Evolutionary conservation across 2,329 filamentous ascomycete species (phyloP), one percentile per base, ranked within the genome.

Genomic region (Tolypocladium cylindrosporum): DNA sequence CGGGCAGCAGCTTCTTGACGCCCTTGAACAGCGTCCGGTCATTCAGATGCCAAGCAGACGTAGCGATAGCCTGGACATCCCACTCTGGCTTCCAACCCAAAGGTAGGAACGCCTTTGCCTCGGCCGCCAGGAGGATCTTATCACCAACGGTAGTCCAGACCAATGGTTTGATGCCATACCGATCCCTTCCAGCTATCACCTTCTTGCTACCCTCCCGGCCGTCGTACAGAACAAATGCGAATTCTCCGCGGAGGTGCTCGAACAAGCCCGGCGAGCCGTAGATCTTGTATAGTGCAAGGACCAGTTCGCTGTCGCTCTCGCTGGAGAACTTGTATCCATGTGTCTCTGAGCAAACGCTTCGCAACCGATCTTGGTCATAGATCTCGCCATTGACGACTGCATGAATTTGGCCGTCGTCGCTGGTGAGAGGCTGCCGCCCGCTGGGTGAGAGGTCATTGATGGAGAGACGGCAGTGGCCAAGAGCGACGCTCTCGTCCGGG

Each of bases 351-450:
- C 77, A 66, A 13, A 72, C 64, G 8, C 61, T 62, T 34, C 78
- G 73, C 14, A 80, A 71, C 13, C 67, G 62, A 54, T 81, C 77
- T 59, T 77, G 72, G 63, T 80, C 78, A 64, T 85, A 85, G 21
- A 85, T 72, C 65, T 84, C 81, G 36, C 82, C 81, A 59, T 82
- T 84, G 31, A 84, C 78, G n/a, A 84, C 75, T 1, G 79, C 80
- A 64, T 84, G 79, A 24, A 84, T 70, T 1, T 62, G 61, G 24
- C 67, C 65, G 16, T 73, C 67, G 16, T 62, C 58, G 60, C 71
- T 68, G 56, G 75, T 72, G 53, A 79, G 66, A 2, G 80, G 80
- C 62, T 82, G 80, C 5, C 66, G 64, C 2, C 76, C 80, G 19
- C 67, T 66, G 0, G 73, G 66, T 10, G 72, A 74, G 0, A 82